These are phyloP conservation scores for Fusarium armeniacum DNA, from an alignment of 2,329 filamentous ascomycete genomes.

Conservation along the genomic window DNA sequence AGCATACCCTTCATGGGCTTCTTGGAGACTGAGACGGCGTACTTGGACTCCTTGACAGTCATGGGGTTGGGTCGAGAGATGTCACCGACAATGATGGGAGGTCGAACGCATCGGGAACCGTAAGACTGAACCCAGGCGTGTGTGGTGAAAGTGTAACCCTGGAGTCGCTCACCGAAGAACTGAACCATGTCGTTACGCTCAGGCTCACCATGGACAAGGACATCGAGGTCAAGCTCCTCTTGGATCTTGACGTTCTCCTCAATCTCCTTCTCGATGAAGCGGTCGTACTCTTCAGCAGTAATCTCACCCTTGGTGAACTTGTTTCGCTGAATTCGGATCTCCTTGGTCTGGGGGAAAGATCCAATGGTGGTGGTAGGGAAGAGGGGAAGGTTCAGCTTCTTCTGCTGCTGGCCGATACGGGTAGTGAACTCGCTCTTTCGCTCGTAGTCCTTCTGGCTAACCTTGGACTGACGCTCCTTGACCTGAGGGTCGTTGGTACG, in stretches of 20 bases:
- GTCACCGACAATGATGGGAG: constrained; percentile 98
- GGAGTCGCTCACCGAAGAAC: constrained; percentile 98
- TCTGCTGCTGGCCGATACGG: constrained; percentile 90
- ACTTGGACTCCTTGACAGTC: constrained; percentile 99
- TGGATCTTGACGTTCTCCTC: constrained; percentile 95
- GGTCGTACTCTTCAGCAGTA: constrained; percentile 91
- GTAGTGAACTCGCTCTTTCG: constrained; percentile 89
- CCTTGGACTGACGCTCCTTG: constrained; percentile 94
- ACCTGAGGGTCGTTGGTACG: constrained; percentile 97
- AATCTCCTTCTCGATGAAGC: constrained; percentile 99
- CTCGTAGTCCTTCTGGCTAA: constrained; percentile 88
- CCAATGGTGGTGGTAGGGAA: constrained; percentile 99
- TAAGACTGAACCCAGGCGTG: constrained; percentile 99
- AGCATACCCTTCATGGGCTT: constrained; percentile 99
- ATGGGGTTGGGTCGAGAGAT: constrained; percentile 96
- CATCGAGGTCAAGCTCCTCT: constrained; percentile 96
- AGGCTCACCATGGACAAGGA: constrained; percentile 98
- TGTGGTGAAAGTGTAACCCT: constrained; percentile 98
- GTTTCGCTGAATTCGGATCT: constrained; percentile 96
- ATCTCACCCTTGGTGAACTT: constrained; percentile 99
- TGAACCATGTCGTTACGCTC: constrained; percentile 99
- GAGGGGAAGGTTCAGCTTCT: constrained; percentile 90
- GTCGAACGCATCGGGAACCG: constrained; percentile 97
- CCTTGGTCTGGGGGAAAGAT: constrained; percentile 99
- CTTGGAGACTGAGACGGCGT: constrained; percentile 93